phyloP scores from a whole-genome alignment of 768 basidiomycete genomes.

The Termitomyces sp. region DNA sequence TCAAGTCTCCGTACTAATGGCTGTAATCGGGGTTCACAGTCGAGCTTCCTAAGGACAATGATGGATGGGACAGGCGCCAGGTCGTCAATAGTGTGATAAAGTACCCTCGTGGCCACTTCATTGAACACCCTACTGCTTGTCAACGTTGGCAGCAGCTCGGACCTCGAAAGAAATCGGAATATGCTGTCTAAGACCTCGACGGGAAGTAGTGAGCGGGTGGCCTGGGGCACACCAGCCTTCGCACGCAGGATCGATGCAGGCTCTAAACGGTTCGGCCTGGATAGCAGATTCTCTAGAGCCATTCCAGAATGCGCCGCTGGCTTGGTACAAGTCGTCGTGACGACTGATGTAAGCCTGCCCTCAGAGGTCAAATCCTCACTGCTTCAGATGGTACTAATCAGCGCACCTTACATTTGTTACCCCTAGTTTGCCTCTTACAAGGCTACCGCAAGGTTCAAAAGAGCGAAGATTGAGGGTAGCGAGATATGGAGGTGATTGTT shows the following conservation, averaged over 20 bases:
- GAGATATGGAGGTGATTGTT: not conserved
- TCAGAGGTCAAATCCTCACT: not conserved
- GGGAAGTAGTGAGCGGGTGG: conserved; percentile 20
- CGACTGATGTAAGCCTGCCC: conserved; percentile 2
- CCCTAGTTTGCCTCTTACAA: not conserved
- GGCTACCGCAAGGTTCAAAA: not conserved
- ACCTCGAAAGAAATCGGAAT: conserved; percentile 16
- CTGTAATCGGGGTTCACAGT: conserved; percentile 31
- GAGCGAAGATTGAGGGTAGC: not conserved
- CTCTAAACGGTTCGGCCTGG: not conserved
- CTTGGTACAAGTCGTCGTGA: not conserved
- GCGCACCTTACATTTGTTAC: conserved; percentile 6
- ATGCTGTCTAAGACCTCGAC: conserved; percentile 30
- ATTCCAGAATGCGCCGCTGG: not conserved
- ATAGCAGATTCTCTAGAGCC: not conserved
- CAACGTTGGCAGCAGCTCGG: conserved; percentile 20
- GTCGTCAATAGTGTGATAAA: conserved; percentile 32
- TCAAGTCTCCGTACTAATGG: conserved; percentile 41
- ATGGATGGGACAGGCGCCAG: conserved; percentile 26
- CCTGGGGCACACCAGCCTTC: not conserved
- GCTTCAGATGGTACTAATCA: not conserved
- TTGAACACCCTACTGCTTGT: conserved; percentile 24
- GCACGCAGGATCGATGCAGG: not conserved
- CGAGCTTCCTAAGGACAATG: conserved; percentile 36
- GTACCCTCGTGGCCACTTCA: conserved; percentile 21